Percentiles rank a stretch among this genome's conserved stretches.
These are phyloP conservation scores for Boletus vermiculosoides DNA, from an alignment of 768 basidiomycete genomes.

Conservation along the genomic window DNA sequence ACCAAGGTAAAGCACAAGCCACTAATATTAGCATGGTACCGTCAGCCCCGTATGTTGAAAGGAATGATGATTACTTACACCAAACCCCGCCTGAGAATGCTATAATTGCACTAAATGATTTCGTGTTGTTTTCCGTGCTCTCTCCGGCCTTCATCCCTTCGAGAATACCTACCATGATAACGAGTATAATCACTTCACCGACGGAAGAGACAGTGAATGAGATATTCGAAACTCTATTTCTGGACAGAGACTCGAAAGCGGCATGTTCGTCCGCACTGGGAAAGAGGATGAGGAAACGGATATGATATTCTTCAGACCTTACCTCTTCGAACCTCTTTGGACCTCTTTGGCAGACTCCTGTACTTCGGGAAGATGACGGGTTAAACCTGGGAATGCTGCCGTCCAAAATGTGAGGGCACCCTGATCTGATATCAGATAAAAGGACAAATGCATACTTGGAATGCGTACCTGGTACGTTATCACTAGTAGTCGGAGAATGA, in stretches of 20 bases:
- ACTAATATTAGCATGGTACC: constrained; percentile 36
- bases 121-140: constrained; percentile 71
- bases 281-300: neutral
- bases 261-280: constrained; percentile 51
- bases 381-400: constrained; percentile 77
- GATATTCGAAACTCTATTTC: constrained; percentile 74
- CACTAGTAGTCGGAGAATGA: constrained; percentile 36
- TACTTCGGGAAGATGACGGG: constrained; percentile 69
- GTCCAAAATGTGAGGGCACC: constrained; percentile 79
- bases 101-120: constrained; percentile 71
- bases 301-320: constrained; percentile 1
- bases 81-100: constrained; percentile 78
- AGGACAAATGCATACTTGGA: neutral
- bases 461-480: constrained; percentile 64
- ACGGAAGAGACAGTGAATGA: constrained; percentile 68
- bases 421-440: constrained; percentile 30
- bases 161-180: constrained; percentile 75
- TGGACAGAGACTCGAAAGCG: constrained; percentile 56
- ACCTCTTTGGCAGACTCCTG: constrained; percentile 46
- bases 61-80: constrained; percentile 42
- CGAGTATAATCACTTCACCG: constrained; percentile 69
- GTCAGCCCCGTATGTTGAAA: neutral
- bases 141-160: constrained; percentile 59
- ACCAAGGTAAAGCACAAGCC: constrained; percentile 71
- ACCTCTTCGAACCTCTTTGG: constrained; percentile 48